Base-by-base conservation (phyloP, 2,329 filamentous ascomycete genomes). In the Calonectria crousiana region DNA sequence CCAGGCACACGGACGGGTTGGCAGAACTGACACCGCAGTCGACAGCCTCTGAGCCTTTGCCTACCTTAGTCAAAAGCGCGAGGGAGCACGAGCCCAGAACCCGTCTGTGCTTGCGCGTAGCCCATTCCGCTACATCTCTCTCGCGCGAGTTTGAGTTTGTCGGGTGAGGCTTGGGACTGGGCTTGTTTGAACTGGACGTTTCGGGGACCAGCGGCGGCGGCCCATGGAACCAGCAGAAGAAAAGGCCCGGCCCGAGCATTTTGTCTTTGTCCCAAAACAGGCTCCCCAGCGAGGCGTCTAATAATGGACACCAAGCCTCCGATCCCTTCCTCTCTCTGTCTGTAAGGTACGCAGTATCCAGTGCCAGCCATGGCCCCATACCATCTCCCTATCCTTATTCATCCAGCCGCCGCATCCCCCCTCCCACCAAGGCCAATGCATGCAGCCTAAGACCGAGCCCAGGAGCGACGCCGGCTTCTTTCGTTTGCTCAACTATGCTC, bases 201-300 rank as follows among this genome's bases (percentile, higher is more conserved):
- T 69, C 60, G 58, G 51, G 47, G 56, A 28, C 44, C 53, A 41
- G 65, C 28, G 71, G 64, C 65, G 52, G 65, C 28, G 71, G 64
- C 65, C 70, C 53, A 77, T 75, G 62, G 72, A 73, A 69, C 72
- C 69, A 60, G 64, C 67, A 75, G 78, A 65, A 76, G 53, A 72
- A 64, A 77, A 79, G 78, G 78, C 74, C 74, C 78, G 78, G 78
- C 74, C 78, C 78, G 78, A 80, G 75, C 69, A 73, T 51, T 75
- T 72, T 73, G 67, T 73, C 69, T 77, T 58, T 60, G 71, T 62
- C 52, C 70, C 56, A 53, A 75, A 78, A 72, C 67, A 67, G 53
- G 36, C 26, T 56, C 36, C 64, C 51, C 69, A 67, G 62, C 28
- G 65, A 60, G 56, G 53, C 34, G 30, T 53, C 41, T 60, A 62